Percentiles rank a stretch among this genome's conserved stretches.
Conservation (phyloP, 768 basidiomycete species). For the Tulasnella sp. region DNA sequence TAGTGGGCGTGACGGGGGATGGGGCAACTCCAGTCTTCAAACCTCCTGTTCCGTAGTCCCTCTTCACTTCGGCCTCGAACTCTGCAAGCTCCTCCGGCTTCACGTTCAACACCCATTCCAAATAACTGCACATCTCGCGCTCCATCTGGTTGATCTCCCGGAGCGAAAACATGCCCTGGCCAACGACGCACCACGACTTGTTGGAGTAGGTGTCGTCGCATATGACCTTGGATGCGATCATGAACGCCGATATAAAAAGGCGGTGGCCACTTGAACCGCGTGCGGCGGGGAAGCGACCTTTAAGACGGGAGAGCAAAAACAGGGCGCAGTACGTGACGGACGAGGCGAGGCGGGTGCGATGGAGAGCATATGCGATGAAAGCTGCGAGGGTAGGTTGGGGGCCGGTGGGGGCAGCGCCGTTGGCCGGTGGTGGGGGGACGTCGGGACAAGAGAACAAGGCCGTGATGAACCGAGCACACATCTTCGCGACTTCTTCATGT, state of each 20-base stretch:
- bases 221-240: slow-evolving; percentile 91
- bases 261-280: slow-evolving; percentile 89
- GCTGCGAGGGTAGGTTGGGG: slow-evolving; percentile 67
- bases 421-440: slow-evolving; percentile 55
- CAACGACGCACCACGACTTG: slow-evolving; percentile 90
- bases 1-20: slow-evolving; percentile 17
- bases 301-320: slow-evolving; percentile 80
- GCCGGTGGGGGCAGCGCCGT: slow-evolving; percentile 48
- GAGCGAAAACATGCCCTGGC: slow-evolving; percentile 81
- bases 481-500: slow-evolving; percentile 69
- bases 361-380: slow-evolving; percentile 86
- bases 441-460: slow-evolving; percentile 88
- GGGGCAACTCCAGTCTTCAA: slow-evolving; percentile 20
- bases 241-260: slow-evolving; percentile 88
- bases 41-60: slow-evolving; percentile 43
- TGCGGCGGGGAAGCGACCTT: slow-evolving; percentile 89
- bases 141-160: slow-evolving; percentile 98
- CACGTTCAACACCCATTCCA: slow-evolving; percentile 72
- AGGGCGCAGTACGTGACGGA: slow-evolving; percentile 69
- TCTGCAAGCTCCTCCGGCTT: slow-evolving; percentile 44
- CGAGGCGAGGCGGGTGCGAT: slow-evolving; percentile 74
- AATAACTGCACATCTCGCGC: slow-evolving; percentile 87
- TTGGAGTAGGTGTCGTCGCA: slow-evolving; percentile 95
- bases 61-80: slow-evolving; percentile 45
- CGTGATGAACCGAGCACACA: slow-evolving; percentile 79